Conservation (phyloP, 164 flowering plant species). For the Berberis thunbergii region DNA sequence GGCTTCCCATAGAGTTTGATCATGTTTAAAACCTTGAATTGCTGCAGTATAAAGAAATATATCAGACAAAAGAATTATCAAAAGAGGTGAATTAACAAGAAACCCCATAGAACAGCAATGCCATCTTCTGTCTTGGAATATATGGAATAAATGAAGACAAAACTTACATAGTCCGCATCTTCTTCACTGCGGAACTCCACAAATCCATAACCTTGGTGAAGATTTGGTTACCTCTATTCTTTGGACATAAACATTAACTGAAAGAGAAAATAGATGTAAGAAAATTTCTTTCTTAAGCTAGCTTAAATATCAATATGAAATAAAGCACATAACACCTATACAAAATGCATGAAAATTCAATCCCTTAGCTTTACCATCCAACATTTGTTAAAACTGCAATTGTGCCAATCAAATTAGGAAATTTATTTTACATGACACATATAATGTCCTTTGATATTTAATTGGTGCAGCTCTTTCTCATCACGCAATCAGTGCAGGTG, state of each 20-base stretch:
- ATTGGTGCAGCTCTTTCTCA: no score
- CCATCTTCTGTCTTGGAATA: not conserved
- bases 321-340: no score
- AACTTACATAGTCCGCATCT: constrained; percentile 96
- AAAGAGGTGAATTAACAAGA: not conserved
- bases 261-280: not conserved
- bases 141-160: constrained; percentile 1
- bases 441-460: no score
- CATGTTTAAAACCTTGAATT: constrained; percentile 95
- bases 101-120: not conserved
- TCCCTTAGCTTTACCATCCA: no score
- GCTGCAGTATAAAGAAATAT: constrained; percentile 36
- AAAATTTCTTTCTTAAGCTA: no score
- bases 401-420: no score
- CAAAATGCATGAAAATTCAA: no score
- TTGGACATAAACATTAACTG: constrained; percentile 98
- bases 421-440: no score
- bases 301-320: no score
- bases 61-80: not conserved
- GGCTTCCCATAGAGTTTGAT: constrained; percentile 96
- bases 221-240: constrained; percentile 94
- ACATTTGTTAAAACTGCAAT: no score
- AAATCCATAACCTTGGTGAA: constrained; percentile 97
- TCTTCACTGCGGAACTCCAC: constrained; percentile 95
- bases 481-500: no score